phyloP scores from a whole-genome alignment of 1,139 yeast species.

The Yamadazyma aaseri region DNA sequence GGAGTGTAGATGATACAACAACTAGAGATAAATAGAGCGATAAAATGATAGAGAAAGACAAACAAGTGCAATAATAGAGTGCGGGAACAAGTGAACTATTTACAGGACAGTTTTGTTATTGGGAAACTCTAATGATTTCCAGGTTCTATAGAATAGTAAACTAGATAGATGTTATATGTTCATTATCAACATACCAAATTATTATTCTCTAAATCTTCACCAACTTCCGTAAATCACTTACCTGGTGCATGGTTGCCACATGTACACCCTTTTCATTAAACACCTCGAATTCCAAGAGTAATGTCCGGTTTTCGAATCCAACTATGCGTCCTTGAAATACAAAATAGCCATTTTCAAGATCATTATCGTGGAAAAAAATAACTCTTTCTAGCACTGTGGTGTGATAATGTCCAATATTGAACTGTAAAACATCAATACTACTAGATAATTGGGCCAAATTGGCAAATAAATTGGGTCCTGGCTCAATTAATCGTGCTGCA shows the following conservation, averaged over 20 bases:
- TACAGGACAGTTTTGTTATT: no score
- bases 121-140: no score
- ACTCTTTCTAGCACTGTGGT: constrained; percentile 46
- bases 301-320: constrained; percentile 55
- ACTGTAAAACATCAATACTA: constrained; percentile 17
- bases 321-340: constrained; percentile 49
- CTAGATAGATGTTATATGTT: no score
- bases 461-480: constrained; percentile 43
- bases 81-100: no score
- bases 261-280: constrained; percentile 51
- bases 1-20: no score
- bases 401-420: constrained; percentile 3
- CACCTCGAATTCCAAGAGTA: constrained; percentile 59
- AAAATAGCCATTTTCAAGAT: constrained; percentile 54
- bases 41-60: no score
- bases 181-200: no score
- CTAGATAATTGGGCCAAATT: constrained; percentile 67
- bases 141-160: no score
- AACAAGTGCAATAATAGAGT: no score
- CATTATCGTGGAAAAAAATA: constrained; percentile 63
- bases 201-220: no score
- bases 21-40: no score
- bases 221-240: no score
- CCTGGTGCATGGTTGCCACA: constrained; percentile 61
- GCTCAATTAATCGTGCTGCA: constrained; percentile 6